Conservation (phyloP, 2,329 filamentous ascomycete species). For the Lecanicillium sp. region DNA sequence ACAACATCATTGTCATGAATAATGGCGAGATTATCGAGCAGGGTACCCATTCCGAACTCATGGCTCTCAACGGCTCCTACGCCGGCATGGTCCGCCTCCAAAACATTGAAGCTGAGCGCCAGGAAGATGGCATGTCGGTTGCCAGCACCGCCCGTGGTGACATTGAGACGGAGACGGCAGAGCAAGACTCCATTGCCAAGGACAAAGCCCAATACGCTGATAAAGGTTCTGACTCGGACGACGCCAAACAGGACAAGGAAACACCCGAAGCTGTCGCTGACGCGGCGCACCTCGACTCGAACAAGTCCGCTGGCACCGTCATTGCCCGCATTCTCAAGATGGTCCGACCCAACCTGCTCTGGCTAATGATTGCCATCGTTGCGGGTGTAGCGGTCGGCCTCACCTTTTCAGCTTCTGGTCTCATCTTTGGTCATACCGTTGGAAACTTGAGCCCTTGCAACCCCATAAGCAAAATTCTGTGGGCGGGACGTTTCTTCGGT, state of each 20-base stretch:
- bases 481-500: constrained; percentile 39
- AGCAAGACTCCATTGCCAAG: constrained; percentile 30
- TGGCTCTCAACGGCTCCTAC: constrained; percentile 44
- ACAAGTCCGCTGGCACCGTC: constrained; percentile 31
- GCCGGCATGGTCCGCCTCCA: constrained; percentile 41
- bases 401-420: constrained; percentile 44
- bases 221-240: constrained; percentile 30
- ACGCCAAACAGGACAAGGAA: constrained; percentile 21
- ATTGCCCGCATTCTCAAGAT: constrained; percentile 28
- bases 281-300: constrained; percentile 27
- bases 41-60: constrained; percentile 54
- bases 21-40: constrained; percentile 54
- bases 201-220: constrained; percentile 21
- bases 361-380: constrained; percentile 31
- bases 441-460: constrained; percentile 40
- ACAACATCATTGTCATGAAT: constrained; percentile 60
- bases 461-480: constrained; percentile 25
- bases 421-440: constrained; percentile 38
- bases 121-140: constrained; percentile 20
- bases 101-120: constrained; percentile 23
- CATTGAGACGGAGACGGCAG: constrained; percentile 33
- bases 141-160: constrained; percentile 23
- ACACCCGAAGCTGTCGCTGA: constrained; percentile 19
- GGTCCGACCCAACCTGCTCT: constrained; percentile 29
- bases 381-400: constrained; percentile 47